Evolutionary conservation across 2,329 filamentous ascomycete genomes (phyloP).

Genomic region (Nannizziopsis arthrosporioides): DNA sequence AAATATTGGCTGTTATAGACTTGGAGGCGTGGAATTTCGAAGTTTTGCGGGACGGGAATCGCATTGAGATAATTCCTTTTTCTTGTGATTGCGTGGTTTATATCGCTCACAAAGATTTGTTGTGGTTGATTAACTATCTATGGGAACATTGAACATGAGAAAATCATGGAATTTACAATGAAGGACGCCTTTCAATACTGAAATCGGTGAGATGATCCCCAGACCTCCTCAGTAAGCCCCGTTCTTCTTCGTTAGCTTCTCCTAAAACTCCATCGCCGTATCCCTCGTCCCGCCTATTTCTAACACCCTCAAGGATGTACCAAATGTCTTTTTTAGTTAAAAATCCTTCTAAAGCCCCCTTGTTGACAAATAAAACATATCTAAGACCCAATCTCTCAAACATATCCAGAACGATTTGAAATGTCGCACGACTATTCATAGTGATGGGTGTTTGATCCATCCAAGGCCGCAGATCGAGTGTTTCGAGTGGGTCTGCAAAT

Average conservation of each 20-base stretch:
- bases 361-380: conserved; percentile 78
- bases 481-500: conserved; percentile 62
- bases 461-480: conserved; percentile 85
- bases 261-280: conserved; percentile 21
- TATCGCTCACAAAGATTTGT: too few relatives aligned
- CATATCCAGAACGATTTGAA: conserved; percentile 80
- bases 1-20: too few relatives aligned
- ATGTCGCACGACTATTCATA: conserved; percentile 59
- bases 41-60: too few relatives aligned
- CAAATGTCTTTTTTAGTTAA: conserved; percentile 97
- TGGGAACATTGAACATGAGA: background rate
- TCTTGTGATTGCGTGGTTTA: too few relatives aligned
- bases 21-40: too few relatives aligned
- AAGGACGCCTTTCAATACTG: conserved; percentile 11
- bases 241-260: conserved; percentile 24
- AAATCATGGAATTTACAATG: conserved; percentile 6
- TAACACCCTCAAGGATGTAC: conserved; percentile 74
- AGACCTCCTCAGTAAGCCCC: conserved; percentile 26
- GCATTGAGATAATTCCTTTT: too few relatives aligned
- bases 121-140: background rate
- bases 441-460: conserved; percentile 98
- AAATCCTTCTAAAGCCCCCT: conserved; percentile 68
- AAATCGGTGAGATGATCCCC: conserved; percentile 19
- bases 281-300: conserved; percentile 37
- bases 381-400: conserved; percentile 89